Conservation (phyloP, 371 early-diverging fungal genomes). For the Mucor indicus region DNA sequence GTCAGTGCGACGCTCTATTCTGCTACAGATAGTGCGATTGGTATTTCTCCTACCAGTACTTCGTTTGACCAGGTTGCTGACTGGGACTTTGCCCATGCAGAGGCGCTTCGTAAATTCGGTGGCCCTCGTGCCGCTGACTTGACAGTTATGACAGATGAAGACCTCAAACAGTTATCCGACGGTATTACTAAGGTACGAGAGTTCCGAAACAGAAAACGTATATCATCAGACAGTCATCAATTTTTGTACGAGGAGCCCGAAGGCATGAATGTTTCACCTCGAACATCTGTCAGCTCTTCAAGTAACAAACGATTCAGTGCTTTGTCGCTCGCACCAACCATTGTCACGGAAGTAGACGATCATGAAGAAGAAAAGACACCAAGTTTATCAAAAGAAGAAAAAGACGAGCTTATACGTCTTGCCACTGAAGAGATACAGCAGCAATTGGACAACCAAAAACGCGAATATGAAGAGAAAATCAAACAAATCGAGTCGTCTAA, state of each 20-base stretch:
- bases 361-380: background rate
- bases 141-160: conserved; percentile 47
- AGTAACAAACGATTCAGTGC: conserved; percentile 16
- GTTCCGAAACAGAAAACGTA: conserved; percentile 43
- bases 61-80: conserved; percentile 50
- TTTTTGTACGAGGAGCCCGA: conserved; percentile 23
- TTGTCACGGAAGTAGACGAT: conserved; percentile 6
- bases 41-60: background rate
- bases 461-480: conserved; percentile 53
- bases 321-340: conserved; percentile 6
- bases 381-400: conserved; percentile 16
- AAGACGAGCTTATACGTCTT: conserved; percentile 10
- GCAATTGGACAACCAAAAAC: conserved; percentile 44
- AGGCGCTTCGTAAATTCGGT: conserved; percentile 55
- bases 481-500: conserved; percentile 23
- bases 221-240: conserved; percentile 37
- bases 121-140: conserved; percentile 24
- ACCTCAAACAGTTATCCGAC: conserved; percentile 51
- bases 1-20: background rate
- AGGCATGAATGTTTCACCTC: conserved; percentile 10
- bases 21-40: background rate
- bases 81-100: conserved; percentile 75
- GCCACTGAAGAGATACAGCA: conserved; percentile 46
- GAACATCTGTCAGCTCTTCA: conserved; percentile 21
- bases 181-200: conserved; percentile 48